Base-by-base conservation (phyloP, 2,329 filamentous ascomycete genomes). In the Magnaporthiopsis rhizophila region DNA sequence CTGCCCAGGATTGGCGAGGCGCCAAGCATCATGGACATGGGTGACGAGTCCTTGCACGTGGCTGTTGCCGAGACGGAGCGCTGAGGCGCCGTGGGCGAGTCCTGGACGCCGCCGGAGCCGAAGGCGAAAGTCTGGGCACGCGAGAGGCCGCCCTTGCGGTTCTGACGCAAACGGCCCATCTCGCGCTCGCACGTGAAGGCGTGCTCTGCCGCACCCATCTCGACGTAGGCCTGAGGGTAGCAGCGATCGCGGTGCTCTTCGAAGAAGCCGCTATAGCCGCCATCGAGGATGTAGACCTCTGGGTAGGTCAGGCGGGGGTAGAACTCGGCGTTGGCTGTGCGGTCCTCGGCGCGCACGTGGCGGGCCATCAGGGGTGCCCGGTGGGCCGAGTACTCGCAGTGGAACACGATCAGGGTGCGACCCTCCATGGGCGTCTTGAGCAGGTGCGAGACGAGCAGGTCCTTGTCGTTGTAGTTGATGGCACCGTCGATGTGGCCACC, bases 361-460 rank as follows among this genome's bases (percentile, higher is more conserved):
- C 95, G 92, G 62, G 95, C 95, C 90, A 98, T 98, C 68, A 97
- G 88, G 60, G 95, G 95, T 59, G 95, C 95, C 67, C 95, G 91
- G 75, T 98, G 94, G 56, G 92, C 94, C 45, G 95, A 98, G 78
- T 98, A 99, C 78, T 99, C 95, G 84, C 95, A 99, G 79, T 99
- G 95, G 71, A 99, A 91, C 69, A 99, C 88, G 67, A 99, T 78
- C 13, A 97, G 82, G 0, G 92, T 95, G 69, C 87, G 89, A 62
- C 88, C 85, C 60, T 85, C 79, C 71, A 88, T 86, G 24, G 83
- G 82, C 28, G 80, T 82, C 65, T 86, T 79, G 75, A 99, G 97
- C 61, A 99, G 85, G 69, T 93, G 87, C 64, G 82, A 81, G 11
- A 92, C 87, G 65, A 99, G 82, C 66, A 90, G 79, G 72, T 99